phyloP scores from a whole-genome alignment of 1,284 basidiomycete genomes.

The Moesziomyces parantarcticus region DNA sequence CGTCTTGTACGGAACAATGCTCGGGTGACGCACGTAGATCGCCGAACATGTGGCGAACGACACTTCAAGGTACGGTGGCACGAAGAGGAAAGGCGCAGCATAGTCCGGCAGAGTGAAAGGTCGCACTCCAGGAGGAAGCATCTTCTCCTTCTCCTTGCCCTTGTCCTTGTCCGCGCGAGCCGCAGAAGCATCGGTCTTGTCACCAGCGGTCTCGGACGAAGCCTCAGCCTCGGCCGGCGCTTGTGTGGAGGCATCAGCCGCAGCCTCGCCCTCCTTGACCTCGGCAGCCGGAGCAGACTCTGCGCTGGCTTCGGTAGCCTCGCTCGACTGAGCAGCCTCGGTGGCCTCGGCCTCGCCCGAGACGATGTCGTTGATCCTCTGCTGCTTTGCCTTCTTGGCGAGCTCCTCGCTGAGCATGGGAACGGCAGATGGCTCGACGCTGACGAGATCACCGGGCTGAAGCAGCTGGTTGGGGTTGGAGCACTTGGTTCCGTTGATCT shows the following conservation, averaged over 20 bases:
- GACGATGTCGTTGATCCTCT: conserved; percentile 36
- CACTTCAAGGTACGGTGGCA: conserved; percentile 93
- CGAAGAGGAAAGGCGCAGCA: conserved; percentile 90
- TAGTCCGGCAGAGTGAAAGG: conserved; percentile 85
- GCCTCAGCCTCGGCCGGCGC: not conserved
- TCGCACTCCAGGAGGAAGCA: conserved; percentile 57
- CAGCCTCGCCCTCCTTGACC: conserved; percentile 10
- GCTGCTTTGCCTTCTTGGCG: conserved; percentile 44
- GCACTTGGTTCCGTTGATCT: conserved; percentile 86
- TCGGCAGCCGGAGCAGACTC: conserved; percentile 8
- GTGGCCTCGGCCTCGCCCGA: conserved; percentile 48
- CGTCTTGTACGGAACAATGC: conserved; percentile 77
- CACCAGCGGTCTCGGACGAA: conserved; percentile 4
- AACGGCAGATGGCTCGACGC: conserved; percentile 84
- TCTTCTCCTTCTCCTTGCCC: conserved; percentile 30
- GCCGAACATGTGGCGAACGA: conserved; percentile 91
- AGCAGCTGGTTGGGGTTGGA: conserved; percentile 87
- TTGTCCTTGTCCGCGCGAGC: conserved; percentile 18
- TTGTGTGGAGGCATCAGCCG: conserved; percentile 2
- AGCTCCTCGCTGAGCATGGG: conserved; percentile 72
- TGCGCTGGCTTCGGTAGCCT: not conserved
- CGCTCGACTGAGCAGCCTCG: conserved; percentile 10
- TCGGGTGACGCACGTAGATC: conserved; percentile 94
- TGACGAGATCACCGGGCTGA: conserved; percentile 92
- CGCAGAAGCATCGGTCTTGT: not conserved